These are phyloP conservation scores for Fusarium sambucinum DNA, from an alignment of 2,329 filamentous ascomycete genomes.

Conservation along the genomic window DNA sequence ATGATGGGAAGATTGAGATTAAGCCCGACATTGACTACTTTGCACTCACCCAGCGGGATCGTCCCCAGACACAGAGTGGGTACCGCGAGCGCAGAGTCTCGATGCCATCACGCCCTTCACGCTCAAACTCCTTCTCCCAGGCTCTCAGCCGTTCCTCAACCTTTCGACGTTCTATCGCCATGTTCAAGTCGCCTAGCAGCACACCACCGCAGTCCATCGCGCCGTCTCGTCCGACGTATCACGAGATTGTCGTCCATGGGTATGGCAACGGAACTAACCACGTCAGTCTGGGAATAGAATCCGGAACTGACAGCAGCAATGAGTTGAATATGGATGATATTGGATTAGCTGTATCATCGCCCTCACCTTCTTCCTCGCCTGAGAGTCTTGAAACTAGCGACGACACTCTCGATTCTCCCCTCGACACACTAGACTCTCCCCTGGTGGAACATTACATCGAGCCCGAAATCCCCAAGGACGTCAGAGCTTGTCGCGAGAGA, in stretches of 20 bases:
- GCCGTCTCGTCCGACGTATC: conserved; percentile 50
- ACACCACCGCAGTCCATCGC: conserved; percentile 34
- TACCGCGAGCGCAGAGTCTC: conserved; percentile 35
- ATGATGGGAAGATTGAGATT: conserved; percentile 56
- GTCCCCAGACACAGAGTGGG: conserved; percentile 11
- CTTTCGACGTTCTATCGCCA: conserved; percentile 52
- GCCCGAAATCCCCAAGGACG: conserved; percentile 23
- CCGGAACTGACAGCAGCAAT: conserved; percentile 1
- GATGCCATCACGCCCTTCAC: conserved; percentile 40
- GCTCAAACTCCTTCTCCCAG: conserved; percentile 50
- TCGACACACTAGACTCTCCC: conserved; percentile 41
- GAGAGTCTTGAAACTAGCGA: conserved; percentile 41
- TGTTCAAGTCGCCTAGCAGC: conserved; percentile 46
- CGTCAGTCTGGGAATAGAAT: conserved; percentile 46
- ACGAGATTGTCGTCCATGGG: conserved; percentile 66
- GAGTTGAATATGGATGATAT: conserved; percentile 42
- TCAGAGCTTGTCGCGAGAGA: conserved; percentile 47
- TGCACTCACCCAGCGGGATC: conserved; percentile 56
- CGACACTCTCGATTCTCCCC: conserved; percentile 46
- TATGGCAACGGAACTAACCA: conserved; percentile 67
- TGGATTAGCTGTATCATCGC: not conserved
- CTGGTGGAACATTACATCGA: conserved; percentile 38
- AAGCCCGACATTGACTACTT: conserved; percentile 69
- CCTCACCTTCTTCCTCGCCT: not conserved
- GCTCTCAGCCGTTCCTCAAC: conserved; percentile 52